Conservation (phyloP, 2,329 filamentous ascomycete species). For the Ascochyta lentis region DNA sequence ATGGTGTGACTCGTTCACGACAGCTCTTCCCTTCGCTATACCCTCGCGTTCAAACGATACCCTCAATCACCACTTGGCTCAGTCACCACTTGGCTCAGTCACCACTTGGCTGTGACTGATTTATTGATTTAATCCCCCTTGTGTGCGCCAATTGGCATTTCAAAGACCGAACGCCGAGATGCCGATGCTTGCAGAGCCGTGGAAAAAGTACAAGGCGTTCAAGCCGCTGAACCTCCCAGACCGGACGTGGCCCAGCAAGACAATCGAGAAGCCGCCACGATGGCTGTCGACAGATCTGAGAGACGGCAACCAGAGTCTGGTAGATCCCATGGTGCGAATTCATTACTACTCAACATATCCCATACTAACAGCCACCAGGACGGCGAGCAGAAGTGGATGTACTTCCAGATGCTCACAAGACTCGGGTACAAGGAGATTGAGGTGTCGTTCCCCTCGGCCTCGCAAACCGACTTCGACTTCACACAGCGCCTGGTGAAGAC, state of each 20-base stretch:
- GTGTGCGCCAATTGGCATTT: slow-evolving; percentile 2
- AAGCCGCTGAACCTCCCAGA: slow-evolving; percentile 70
- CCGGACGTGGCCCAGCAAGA: slow-evolving; percentile 83
- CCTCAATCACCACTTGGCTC: slow-evolving; percentile 4
- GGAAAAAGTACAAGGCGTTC: slow-evolving; percentile 77
- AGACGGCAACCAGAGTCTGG: slow-evolving; percentile 93
- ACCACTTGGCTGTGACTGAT: slow-evolving; percentile 6
- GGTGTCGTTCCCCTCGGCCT: slow-evolving; percentile 92
- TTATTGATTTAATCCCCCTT: no score
- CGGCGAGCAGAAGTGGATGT: slow-evolving; percentile 91
- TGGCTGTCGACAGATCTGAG: slow-evolving; percentile 90
- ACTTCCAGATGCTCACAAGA: slow-evolving; percentile 92
- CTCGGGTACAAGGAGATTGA: slow-evolving; percentile 98
- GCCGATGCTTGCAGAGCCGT: slow-evolving; percentile 73
- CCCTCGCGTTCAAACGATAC: not conserved
- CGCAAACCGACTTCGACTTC: slow-evolving; percentile 95
- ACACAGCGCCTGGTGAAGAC: slow-evolving; percentile 86
- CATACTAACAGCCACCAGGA: slow-evolving; percentile 62
- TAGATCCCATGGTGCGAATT: slow-evolving; percentile 82
- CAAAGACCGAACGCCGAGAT: slow-evolving; percentile 32
- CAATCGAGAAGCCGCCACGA: slow-evolving; percentile 81
- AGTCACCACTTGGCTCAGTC: slow-evolving; percentile 5
- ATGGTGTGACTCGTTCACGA: slow-evolving; percentile 9
- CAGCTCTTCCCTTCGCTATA: not conserved
- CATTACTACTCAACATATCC: not conserved